Evolutionary conservation across 2,329 filamentous ascomycete genomes (phyloP), one percentile per base, ranked within the genome.

Genomic region (Fusarium equiseti): DNA sequence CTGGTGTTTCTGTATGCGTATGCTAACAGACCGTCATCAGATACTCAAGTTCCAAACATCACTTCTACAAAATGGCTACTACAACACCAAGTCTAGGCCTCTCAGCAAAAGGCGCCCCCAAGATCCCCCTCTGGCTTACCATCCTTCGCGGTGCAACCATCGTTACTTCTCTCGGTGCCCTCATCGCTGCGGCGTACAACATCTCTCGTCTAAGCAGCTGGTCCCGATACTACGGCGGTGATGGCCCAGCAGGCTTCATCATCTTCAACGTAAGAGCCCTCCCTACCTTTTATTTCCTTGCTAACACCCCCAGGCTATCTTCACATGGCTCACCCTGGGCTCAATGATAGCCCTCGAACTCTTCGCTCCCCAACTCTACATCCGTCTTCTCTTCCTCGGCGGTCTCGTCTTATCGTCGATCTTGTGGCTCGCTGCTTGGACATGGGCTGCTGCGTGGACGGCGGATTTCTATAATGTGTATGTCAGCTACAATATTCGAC

Each of bases 261-360:
- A 81, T 85, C 65, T 86, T 86, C 61, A 80, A 84, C 38, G 84
- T 86, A 71, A 76, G 82, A 1, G 3, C n/a, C 72, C 56, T 59
- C 24, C 6, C 18, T 6, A 38, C 44, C 48, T 73, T 73, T 67
- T 44, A 64, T 74, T 60, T 5, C 8, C 7, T 5, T 3, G 73
- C 54, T 68, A n/a, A 56, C 63, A 10, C 7, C 4, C n/a, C 9
- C 38, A 85, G 83, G 71, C 77, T 53, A 79, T 84, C 72, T 78
- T 79, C 64, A 83, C 81, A 32, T 81, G 79, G 75, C 69, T 84
- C 63, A 67, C 84, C 65, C 79, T 83, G 44, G 83, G 82, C 52
- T 70, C 70, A 53, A 76, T 79, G 56, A 70, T 79, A n/a, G 78
- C 72, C 16, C 49, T 82, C 46, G 81, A 84, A 73, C 73, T 77